Conservation (phyloP, 129 eudicot species). For the Pittosporum tobira region DNA sequence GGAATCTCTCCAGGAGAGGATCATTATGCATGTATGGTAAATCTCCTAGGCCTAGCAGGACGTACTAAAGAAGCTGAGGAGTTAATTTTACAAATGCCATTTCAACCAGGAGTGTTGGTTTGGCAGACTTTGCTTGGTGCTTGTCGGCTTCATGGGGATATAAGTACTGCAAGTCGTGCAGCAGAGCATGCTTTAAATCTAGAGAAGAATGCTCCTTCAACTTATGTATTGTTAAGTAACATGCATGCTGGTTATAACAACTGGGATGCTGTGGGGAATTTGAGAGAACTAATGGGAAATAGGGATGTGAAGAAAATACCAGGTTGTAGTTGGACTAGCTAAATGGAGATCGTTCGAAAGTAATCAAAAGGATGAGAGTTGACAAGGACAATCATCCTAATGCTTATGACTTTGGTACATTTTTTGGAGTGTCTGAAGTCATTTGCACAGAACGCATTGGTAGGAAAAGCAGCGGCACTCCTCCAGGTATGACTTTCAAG, state of each 20-base stretch:
- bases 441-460: too few relatives aligned
- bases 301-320: conserved; percentile 37
- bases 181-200: conserved; percentile 25
- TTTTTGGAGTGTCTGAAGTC: too few relatives aligned
- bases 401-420: too few relatives aligned
- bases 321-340: conserved; percentile 45
- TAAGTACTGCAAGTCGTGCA: conserved; percentile 33
- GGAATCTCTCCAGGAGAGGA: conserved; percentile 26
- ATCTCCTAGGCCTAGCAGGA: conserved; percentile 42
- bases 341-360: conserved; percentile 7
- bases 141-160: conserved; percentile 34
- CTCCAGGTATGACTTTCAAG: too few relatives aligned
- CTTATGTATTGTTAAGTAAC: conserved; percentile 30
- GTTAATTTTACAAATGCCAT: conserved; percentile 29
- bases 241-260: conserved; percentile 25
- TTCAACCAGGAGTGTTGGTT: conserved; percentile 24
- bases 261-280: conserved; percentile 26
- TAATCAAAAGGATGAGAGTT: too few relatives aligned
- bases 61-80: conserved; percentile 32
- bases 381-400: too few relatives aligned
- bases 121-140: conserved; percentile 48
- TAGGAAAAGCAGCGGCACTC: too few relatives aligned
- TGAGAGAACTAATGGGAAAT: conserved; percentile 23
- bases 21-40: conserved; percentile 47
- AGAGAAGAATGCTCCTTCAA: conserved; percentile 24